Conservation (phyloP, 2,329 filamentous ascomycete genomes). For the Leptographium wingfieldii region DNA sequence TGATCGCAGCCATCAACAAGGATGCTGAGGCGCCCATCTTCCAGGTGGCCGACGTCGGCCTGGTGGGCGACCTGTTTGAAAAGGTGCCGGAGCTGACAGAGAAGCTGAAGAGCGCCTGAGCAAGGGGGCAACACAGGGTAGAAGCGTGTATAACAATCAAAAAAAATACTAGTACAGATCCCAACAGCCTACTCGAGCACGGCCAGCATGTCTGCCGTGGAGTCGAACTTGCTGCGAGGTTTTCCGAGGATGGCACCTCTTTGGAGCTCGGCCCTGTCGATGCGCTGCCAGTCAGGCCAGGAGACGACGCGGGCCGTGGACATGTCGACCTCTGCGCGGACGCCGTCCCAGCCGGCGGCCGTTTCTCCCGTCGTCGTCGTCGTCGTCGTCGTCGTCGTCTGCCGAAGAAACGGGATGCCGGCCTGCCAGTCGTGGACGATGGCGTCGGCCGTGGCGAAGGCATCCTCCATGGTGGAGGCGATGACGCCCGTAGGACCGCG, state of each 20-base stretch:
- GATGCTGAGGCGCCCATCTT: conserved; percentile 95
- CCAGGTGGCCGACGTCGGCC: conserved; percentile 89
- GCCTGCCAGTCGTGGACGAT: conserved; percentile 65
- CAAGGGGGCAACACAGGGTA: background rate
- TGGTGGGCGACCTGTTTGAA: conserved; percentile 92
- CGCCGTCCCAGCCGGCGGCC: conserved; percentile 61
- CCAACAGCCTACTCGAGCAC: conserved; percentile 24
- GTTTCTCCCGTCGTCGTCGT: background rate
- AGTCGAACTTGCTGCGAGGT: conserved; percentile 59
- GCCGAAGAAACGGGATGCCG: conserved; percentile 26
- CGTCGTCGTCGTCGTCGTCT: background rate
- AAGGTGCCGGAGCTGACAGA: conserved; percentile 92
- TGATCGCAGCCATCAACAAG: conserved; percentile 98
- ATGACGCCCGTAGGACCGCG: conserved; percentile 90
- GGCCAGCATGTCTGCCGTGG: conserved; percentile 43
- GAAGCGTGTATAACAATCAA: background rate
- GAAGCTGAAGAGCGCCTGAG: conserved; percentile 57
- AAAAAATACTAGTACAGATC: too few species aligned
- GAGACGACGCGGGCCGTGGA: conserved; percentile 45
- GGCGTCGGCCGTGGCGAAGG: conserved; percentile 76
- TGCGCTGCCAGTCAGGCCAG: conserved; percentile 76
- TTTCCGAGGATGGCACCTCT: conserved; percentile 59
- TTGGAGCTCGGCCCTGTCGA: conserved; percentile 65
- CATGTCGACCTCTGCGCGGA: conserved; percentile 46
- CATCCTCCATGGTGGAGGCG: conserved; percentile 89